Base-by-base conservation (phyloP, 2,329 filamentous ascomycete species). In the Fusarium sp. region DNA sequence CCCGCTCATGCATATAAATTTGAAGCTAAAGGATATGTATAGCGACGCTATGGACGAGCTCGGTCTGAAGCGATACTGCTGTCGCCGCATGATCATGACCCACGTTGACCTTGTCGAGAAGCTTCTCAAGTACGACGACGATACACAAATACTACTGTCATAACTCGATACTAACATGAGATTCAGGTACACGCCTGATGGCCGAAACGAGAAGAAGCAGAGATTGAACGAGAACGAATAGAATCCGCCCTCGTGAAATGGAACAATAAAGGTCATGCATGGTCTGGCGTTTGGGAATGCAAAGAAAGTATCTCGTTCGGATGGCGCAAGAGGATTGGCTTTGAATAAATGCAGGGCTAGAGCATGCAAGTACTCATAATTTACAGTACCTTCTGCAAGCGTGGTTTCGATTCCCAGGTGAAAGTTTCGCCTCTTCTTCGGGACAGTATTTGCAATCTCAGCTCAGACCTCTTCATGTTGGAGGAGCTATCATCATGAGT, bases 71-170 rank as follows among this genome's bases (percentile, higher is more conserved):
- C 90, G 96, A 75, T 99, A 99, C 86, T 99, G 96, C 89, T 99
- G 96, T 86, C 93, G 96, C 75, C 92, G 96, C 78, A 99, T 99
- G 96, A 91, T 99, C 82, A 98, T 99, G 93, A 99, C 96, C 65
- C 96, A 99, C 83, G 96, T 99, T 77, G 96, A 99, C 81, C 87
- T 99, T 68, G 98, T 99, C 76, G 96, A 99, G 87, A 99, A 99
- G 85, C 90, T 99, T 53, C 90, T 99, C 72, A 94, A 95, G 93
- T 97, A 91, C 75, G 89, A 59, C 39, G 27, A 41, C 31, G 36
- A 40, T 16, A 27, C 36, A n/a, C 37, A 27, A 28, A 46, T 27
- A 23, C 37, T 15, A 15, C 13, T 8, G 11, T 39, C 6, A 8
- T 4, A 23, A 16, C 16, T 4, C 27, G 6, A 31, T 59, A 30